Evolutionary conservation across 441 rosid species (phyloP).

Genomic region (Manihot esculenta): DNA sequence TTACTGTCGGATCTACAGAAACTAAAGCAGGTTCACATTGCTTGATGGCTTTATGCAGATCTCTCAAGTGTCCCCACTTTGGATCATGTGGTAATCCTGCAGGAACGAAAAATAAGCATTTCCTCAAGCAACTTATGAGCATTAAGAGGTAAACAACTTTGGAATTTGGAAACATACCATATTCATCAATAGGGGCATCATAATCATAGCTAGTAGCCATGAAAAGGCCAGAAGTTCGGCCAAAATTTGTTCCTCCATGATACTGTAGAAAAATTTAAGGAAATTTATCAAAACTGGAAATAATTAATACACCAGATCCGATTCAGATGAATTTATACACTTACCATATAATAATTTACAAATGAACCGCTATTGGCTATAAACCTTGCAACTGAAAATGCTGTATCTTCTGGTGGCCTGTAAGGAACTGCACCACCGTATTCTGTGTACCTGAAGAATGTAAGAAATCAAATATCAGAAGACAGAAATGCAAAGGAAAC

Average conservation of each 20-base stretch:
- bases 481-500: not conserved
- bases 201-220: conserved; percentile 93
- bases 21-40: conserved; percentile 83
- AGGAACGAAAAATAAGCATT: too few species aligned
- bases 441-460: conserved; percentile 63
- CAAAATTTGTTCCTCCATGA: conserved; percentile 98
- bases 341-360: conserved; percentile 90
- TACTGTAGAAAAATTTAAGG: conserved; percentile 35
- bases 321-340: not conserved
- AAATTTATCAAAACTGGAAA: not conserved
- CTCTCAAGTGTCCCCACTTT: conserved; percentile 94
- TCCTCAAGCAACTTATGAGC: not conserved
- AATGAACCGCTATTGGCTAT: conserved; percentile 90
- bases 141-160: not conserved
- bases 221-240: conserved; percentile 92
- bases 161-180: conserved; percentile 46
- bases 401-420: conserved; percentile 90
- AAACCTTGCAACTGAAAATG: conserved; percentile 87
- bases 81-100: conserved; percentile 83
- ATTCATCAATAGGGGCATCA: conserved; percentile 95
- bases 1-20: conserved; percentile 58
- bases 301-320: not conserved
- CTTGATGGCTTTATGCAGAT: conserved; percentile 86
- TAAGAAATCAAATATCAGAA: not conserved
- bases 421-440: conserved; percentile 87